These are phyloP conservation scores for Neurospora hispaniola DNA, from an alignment of 495 filamentous ascomycete species.

Conservation along the genomic window DNA sequence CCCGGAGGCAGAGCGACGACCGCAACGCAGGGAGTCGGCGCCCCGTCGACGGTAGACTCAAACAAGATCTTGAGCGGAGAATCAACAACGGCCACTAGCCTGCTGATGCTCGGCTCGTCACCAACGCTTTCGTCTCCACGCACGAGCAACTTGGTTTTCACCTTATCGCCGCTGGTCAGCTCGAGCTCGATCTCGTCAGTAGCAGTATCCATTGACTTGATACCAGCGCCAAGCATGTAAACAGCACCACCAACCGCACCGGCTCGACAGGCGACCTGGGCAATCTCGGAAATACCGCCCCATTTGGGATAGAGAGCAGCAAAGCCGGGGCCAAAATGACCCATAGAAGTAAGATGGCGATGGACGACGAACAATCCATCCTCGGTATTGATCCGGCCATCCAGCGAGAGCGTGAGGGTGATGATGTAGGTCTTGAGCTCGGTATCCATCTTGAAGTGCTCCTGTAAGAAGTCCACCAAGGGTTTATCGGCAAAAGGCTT, in stretches of 20 bases:
- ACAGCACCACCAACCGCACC: constrained; percentile 85
- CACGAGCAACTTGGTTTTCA: constrained; percentile 49
- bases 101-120: constrained; percentile 18
- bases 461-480: constrained; percentile 53
- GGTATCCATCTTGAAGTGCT: constrained; percentile 62
- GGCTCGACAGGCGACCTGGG: constrained; percentile 86
- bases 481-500: constrained; percentile 29
- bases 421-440: constrained; percentile 61
- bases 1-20: constrained; percentile 59
- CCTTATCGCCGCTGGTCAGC: constrained; percentile 49
- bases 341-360: constrained; percentile 77
- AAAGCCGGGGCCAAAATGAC: constrained; percentile 77
- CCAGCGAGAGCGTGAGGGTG: constrained; percentile 67
- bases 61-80: constrained; percentile 59
- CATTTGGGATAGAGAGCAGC: constrained; percentile 80
- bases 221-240: constrained; percentile 69
- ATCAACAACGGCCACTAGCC: constrained; percentile 54
- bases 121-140: constrained; percentile 25
- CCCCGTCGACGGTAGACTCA: constrained; percentile 59
- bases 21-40: constrained; percentile 60
- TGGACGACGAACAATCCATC: constrained; percentile 62
- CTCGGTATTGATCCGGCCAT: constrained; percentile 40
- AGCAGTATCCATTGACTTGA: constrained; percentile 28
- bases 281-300: constrained; percentile 84
- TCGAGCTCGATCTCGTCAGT: constrained; percentile 31